phyloP scores from a whole-genome alignment of 176 grass and related monocot genomes.

The Canna indica region DNA sequence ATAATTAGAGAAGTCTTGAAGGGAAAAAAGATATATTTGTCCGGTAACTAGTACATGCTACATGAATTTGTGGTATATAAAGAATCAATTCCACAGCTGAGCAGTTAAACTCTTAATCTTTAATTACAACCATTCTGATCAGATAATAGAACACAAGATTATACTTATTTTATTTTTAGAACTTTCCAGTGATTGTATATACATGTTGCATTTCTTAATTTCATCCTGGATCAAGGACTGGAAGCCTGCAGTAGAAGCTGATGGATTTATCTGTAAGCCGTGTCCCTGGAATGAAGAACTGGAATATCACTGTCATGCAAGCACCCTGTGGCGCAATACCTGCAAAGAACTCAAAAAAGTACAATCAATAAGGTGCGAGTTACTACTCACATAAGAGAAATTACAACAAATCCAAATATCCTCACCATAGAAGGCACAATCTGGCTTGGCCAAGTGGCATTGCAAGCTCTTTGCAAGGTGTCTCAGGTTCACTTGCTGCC shows the following conservation, averaged over 20 bases:
- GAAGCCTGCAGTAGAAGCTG: constrained; percentile 95
- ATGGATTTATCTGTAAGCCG: constrained; percentile 75
- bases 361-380: background rate
- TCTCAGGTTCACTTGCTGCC: constrained; percentile 84
- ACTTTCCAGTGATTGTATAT: background rate
- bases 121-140: background rate
- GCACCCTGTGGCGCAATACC: constrained; percentile 68
- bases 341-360: constrained; percentile 21
- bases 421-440: constrained; percentile 88
- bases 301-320: constrained; percentile 94
- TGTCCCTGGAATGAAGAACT: constrained; percentile 83
- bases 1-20: background rate
- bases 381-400: constrained; percentile 1
- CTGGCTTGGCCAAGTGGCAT: constrained; percentile 90
- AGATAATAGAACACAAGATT: background rate
- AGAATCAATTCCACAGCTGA: background rate
- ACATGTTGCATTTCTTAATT: constrained; percentile 30
- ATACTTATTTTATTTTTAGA: background rate
- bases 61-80: background rate
- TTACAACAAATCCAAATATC: background rate
- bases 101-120: background rate
- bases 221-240: constrained; percentile 67
- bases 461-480: constrained; percentile 79
- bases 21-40: background rate
- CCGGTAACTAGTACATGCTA: background rate